Evolutionary conservation across 2,329 filamentous ascomycete species (phyloP).

Genomic region (Colletotrichum cordylinicola): DNA sequence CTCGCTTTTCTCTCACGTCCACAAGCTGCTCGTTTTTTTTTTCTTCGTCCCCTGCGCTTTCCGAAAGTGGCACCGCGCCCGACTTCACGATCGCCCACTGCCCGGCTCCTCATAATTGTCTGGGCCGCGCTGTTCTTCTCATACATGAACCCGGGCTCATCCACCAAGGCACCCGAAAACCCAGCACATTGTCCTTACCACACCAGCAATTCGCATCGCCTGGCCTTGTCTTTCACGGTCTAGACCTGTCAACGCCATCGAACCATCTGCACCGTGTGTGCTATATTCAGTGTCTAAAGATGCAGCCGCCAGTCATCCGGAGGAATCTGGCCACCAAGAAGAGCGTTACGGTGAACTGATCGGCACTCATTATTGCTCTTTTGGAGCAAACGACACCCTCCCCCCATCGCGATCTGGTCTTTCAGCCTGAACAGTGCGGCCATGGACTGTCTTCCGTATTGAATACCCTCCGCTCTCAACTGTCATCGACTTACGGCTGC

Average conservation of each 20-base stretch:
- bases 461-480: neutral
- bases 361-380: constrained; percentile 1
- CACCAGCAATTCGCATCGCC: neutral
- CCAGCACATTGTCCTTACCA: neutral
- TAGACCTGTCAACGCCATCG: constrained; percentile 19
- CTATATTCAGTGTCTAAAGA: neutral
- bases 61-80: neutral
- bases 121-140: neutral
- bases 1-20: neutral
- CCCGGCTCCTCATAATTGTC: neutral
- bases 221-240: constrained; percentile 1
- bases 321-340: constrained; percentile 14
- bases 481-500: neutral
- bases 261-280: constrained; percentile 10
- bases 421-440: neutral
- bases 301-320: constrained; percentile 4
- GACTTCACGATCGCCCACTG: neutral
- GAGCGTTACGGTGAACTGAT: constrained; percentile 17
- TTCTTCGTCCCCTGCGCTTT: neutral
- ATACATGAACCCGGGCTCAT: neutral
- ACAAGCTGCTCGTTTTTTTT: neutral
- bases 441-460: neutral
- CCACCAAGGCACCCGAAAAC: neutral
- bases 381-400: neutral
- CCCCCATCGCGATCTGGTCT: constrained; percentile 7